Percentiles rank a stretch among this genome's conserved stretches.
Conservation (phyloP, 345 rosid genomes). For the Eutrema heterophyllum region DNA sequence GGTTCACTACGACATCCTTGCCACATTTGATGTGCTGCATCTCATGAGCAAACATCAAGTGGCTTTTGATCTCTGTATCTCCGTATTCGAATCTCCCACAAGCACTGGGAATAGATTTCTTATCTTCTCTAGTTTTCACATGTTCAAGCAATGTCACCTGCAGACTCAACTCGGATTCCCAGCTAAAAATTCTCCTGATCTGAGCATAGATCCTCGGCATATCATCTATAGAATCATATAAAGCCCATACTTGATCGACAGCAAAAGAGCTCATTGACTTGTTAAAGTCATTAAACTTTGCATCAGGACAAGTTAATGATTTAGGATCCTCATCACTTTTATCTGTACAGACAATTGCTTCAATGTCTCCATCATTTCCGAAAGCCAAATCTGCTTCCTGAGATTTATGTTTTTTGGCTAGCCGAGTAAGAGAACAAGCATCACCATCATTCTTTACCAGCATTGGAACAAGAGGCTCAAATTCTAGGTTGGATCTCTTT, state of each 20-base stretch:
- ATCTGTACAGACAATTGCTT: neutral
- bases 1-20: slow-evolving; percentile 38
- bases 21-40: slow-evolving; percentile 19
- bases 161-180: slow-evolving; percentile 41
- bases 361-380: too few relatives aligned
- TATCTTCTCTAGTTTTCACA: neutral
- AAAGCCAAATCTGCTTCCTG: neutral
- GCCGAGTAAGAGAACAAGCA: slow-evolving; percentile 14
- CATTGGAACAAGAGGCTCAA: neutral
- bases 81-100: slow-evolving; percentile 58
- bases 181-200: slow-evolving; percentile 37
- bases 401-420: slow-evolving; percentile 1
- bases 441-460: slow-evolving; percentile 9
- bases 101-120: slow-evolving; percentile 38
- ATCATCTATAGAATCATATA: slow-evolving; percentile 58
- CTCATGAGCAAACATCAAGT: slow-evolving; percentile 61
- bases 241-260: slow-evolving; percentile 68
- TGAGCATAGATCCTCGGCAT: slow-evolving; percentile 80
- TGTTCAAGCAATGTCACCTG: slow-evolving; percentile 64
- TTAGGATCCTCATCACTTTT: neutral
- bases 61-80: slow-evolving; percentile 31
- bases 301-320: slow-evolving; percentile 37
- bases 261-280: slow-evolving; percentile 45
- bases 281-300: slow-evolving; percentile 55
- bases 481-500: slow-evolving; percentile 10